Conservation (phyloP, 108 stramenopile genomes). For the Cylindrotheca closterium region DNA sequence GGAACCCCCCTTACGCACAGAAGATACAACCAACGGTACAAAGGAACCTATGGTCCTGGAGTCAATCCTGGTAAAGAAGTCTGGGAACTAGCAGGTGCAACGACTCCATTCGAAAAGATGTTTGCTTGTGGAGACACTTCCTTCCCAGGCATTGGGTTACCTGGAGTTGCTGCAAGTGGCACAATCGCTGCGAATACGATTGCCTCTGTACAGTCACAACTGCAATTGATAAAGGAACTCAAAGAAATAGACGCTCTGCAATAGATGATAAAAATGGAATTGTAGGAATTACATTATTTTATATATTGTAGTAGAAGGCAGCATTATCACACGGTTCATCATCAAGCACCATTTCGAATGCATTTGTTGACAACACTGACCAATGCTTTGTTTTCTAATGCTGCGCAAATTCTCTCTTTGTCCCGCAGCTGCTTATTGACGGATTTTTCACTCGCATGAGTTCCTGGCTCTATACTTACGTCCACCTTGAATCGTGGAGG, state of each 20-base stretch:
- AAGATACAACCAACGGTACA: constrained; percentile 74
- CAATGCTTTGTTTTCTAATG: constrained; percentile 97
- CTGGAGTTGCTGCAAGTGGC: constrained; percentile 78
- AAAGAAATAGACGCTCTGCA: constrained; percentile 56
- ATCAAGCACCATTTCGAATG: constrained; percentile 77
- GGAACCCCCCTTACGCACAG: constrained; percentile 89
- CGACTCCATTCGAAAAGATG: constrained; percentile 54
- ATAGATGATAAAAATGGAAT: constrained; percentile 9
- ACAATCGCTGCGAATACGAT: constrained; percentile 84
- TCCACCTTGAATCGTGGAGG: constrained; percentile 90
- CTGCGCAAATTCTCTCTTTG: constrained; percentile 98
- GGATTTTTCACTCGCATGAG: constrained; percentile 94
- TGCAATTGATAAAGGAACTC: constrained; percentile 52
- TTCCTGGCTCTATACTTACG: constrained; percentile 91
- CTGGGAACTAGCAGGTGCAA: constrained; percentile 58
- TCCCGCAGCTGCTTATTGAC: constrained; percentile 98
- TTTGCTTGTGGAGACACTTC: constrained; percentile 65
- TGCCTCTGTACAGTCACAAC: constrained; percentile 43
- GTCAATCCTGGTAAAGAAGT: constrained; percentile 50
- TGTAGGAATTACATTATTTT: not conserved
- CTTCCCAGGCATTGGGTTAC: constrained; percentile 76
- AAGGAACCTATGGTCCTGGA: constrained; percentile 86
- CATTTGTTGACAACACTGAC: constrained; percentile 97
- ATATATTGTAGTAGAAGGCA: not conserved
- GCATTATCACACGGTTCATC: no score